These are phyloP conservation scores for Starmerella bacillaris DNA, from an alignment of 805 yeast species.

Conservation along the genomic window DNA sequence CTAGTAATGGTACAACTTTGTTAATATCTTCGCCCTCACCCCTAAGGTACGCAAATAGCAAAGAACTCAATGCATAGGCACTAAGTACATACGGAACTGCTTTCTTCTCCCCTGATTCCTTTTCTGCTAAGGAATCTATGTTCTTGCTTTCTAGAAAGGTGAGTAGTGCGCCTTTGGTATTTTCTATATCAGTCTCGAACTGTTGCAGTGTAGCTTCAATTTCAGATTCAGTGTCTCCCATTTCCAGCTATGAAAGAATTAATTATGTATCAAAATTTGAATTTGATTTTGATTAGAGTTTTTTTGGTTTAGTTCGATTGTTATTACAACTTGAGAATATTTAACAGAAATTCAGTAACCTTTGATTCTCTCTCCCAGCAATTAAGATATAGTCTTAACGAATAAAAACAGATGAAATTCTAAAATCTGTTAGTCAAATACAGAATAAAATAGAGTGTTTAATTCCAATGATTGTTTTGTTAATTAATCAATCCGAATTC, in stretches of 20 bases:
- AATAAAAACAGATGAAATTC: no score
- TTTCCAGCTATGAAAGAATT: neutral
- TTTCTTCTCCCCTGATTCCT: slow-evolving; percentile 3
- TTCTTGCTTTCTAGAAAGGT: slow-evolving; percentile 10
- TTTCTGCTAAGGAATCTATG: slow-evolving; percentile 13
- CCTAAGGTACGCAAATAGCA: slow-evolving; percentile 42
- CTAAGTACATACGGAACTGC: slow-evolving; percentile 14
- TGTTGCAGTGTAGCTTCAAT: slow-evolving; percentile 8
- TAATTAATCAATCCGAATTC: no score
- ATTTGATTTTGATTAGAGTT: no score
- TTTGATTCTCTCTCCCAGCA: no score
- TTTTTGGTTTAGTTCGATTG: no score
- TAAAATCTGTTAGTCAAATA: no score
- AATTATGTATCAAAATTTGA: neutral
- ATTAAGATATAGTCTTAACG: no score
- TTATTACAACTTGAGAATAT: no score
- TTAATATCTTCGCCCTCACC: slow-evolving; percentile 39
- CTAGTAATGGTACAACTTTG: slow-evolving; percentile 30
- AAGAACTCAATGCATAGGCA: slow-evolving; percentile 38
- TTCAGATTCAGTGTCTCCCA: slow-evolving; percentile 7
- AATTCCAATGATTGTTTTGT: no score
- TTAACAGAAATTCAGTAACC: no score
- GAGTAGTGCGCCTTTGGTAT: slow-evolving; percentile 7
- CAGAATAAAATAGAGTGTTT: no score
- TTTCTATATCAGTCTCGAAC: slow-evolving; percentile 12